Base-by-base conservation (phyloP, 495 filamentous ascomycete genomes). In the Hypoxylon crocopeplum region DNA sequence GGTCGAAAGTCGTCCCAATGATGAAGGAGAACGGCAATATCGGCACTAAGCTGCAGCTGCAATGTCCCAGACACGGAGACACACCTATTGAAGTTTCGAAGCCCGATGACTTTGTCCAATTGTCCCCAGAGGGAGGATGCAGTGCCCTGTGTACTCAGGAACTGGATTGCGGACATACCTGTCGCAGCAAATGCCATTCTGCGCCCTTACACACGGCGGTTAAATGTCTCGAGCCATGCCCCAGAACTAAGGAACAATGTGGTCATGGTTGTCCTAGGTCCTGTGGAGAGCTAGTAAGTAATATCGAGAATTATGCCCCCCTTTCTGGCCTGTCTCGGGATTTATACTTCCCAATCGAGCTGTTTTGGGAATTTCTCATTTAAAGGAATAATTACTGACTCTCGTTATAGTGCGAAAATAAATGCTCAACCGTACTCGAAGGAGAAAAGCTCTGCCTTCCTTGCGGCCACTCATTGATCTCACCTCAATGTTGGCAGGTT, bases 71-170 rank as follows among this genome's bases (percentile, higher is more conserved):
- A 6, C 88, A 91, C 65, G 80, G 75, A 20, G 76, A 85, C 6
- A 81, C 69, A 12, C 48, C 60, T 1, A 85, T 89, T 30, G 42
- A 69, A 19, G 79, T 88, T 17, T 75, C 74, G 3, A 62, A 63
- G 2, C 80, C 83, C 0, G 79, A 85, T 1, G 78, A 89, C 49
- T 89, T 91, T 56, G 36, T 59, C 7, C 72, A 69, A 16, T 51
- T 80, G 11, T 75, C 84, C 0, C 87, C 87, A 0, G 87, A 90
- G 69, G 87, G 82, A 48, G 87, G 87, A 13, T 91, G 88, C 65
- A 64, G 67, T 59, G 57, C 73, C 27, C 75, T 59, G 25, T 91
- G 88, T 51, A 68, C 53, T 3, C 69, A 74, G 30, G 75, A 79
- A 34, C 75, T 89, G 16, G 56, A 60, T 2, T 90, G 88, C 56